Percentiles rank a stretch among this genome's conserved stretches.
Conservation (phyloP, 495 filamentous ascomycete genomes). For the Aspergillus baeticus region DNA sequence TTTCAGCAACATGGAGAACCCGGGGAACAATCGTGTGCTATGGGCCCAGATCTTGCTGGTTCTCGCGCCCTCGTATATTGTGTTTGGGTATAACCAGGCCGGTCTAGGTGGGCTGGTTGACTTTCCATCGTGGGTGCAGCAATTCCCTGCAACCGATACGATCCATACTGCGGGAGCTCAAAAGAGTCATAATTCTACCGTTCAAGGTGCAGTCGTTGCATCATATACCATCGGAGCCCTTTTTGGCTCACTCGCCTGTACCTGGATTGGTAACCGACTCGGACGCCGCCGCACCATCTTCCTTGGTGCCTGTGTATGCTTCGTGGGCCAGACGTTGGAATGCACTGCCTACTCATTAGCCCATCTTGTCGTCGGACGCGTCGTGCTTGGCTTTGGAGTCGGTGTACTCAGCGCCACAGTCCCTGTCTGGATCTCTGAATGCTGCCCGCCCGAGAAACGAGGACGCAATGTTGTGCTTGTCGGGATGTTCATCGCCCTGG, state of each 20-base stretch:
- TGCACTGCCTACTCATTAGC: slow-evolving; percentile 39
- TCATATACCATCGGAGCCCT: slow-evolving; percentile 35
- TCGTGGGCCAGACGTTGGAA: slow-evolving; percentile 32
- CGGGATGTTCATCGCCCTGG: slow-evolving; percentile 52
- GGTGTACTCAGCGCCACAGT: slow-evolving; percentile 38
- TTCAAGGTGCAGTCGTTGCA: slow-evolving; percentile 29
- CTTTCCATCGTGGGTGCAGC: slow-evolving; percentile 32
- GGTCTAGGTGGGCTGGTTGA: slow-evolving; percentile 34
- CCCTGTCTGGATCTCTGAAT: slow-evolving; percentile 53
- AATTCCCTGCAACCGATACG: slow-evolving; percentile 52
- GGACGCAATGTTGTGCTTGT: slow-evolving; percentile 38
- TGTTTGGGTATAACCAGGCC: slow-evolving; percentile 51
- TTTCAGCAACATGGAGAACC: background rate
- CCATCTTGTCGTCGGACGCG: slow-evolving; percentile 41
- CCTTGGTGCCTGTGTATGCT: slow-evolving; percentile 21
- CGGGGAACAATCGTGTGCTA: background rate
- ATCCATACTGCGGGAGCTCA: slow-evolving; percentile 33
- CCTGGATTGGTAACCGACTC: slow-evolving; percentile 26
- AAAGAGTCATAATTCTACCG: slow-evolving; percentile 33
- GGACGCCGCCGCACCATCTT: slow-evolving; percentile 34
- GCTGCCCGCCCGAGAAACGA: slow-evolving; percentile 37
- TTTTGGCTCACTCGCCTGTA: slow-evolving; percentile 30
- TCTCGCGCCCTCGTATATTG: slow-evolving; percentile 10
- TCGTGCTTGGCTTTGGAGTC: slow-evolving; percentile 38
- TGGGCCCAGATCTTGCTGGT: background rate